Base-by-base conservation (phyloP, 306 rosid genomes). In the Medicago ruthenica region DNA sequence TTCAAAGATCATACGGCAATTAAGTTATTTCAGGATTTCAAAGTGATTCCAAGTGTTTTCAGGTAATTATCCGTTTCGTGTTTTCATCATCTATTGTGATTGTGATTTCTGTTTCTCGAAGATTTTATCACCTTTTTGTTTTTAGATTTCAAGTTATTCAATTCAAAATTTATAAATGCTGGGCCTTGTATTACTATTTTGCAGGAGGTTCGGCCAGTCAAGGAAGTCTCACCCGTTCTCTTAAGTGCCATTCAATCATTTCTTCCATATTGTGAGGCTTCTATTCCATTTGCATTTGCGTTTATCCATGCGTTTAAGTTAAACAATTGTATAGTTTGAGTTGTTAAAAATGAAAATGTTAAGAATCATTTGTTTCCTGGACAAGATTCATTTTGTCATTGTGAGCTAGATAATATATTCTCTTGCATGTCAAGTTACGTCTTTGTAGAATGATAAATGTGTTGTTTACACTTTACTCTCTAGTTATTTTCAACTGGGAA, bases 241-340 rank as follows among this genome's bases (percentile, higher is more conserved):
- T 84, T 94, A 85, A 94, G 86, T 71, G 96, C 91, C 76, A 80
- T 94, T 75, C 97, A 90, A 78, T 94, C 98, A 34, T 76, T 94
- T 77, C 97, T 94, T 85, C 96, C 97, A 68, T 94, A 85, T 83
- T 88, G 98, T 94, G 84, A 92, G 97, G 83, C 76, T 76, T 47
- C 74, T 72, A 63, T 55, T 71, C 75, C 67, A 21, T 75, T 50
- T 73, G 70, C 68, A 75, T 40, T 8, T 42, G 34, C 36, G 48
- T 39, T 54, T 40, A 65, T 73, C 67, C 51, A 21, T 5, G 50
- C 62, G 68, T 72, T 51, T 36, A 78, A 42, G 59, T 51, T 1
- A 22, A 57, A 37, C 37, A 70, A 74, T 10, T 60, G 27, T 24
- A 36, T 57, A 24, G 67, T 54, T 14, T 7, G 55, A 34, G 13